Conservation (phyloP, 768 basidiomycete species). For the Russula sp. region DNA sequence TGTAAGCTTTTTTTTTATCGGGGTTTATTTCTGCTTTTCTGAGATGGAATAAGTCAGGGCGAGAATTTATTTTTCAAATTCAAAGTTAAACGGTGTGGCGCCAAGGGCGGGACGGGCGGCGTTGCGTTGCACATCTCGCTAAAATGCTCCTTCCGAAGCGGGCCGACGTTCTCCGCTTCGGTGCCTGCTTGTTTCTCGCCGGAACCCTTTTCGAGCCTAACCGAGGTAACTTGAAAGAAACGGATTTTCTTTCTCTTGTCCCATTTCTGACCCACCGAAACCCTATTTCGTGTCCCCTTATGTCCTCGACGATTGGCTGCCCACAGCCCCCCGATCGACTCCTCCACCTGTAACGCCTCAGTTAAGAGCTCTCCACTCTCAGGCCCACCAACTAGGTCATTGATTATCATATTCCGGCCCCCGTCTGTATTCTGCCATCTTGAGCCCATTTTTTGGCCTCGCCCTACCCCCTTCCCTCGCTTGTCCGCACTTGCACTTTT, state of each 20-base stretch:
- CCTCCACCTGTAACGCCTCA: not conserved
- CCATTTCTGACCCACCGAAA: conserved; percentile 3
- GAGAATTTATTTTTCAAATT: conserved; percentile 2
- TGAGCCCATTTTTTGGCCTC: conserved; percentile 6
- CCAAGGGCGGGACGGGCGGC: conserved; percentile 8
- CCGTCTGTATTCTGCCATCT: conserved; percentile 11
- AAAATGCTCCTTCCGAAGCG: conserved; percentile 15
- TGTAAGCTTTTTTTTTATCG: not conserved
- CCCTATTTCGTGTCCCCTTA: conserved; percentile 15
- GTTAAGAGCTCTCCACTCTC: not conserved
- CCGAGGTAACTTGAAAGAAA: conserved; percentile 15
- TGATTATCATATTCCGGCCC: conserved; percentile 12
- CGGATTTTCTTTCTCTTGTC: conserved; percentile 5
- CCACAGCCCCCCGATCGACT: conserved; percentile 8
- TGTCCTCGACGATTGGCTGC: conserved; percentile 1
- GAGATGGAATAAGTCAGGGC: not conserved
- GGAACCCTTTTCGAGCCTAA: conserved; percentile 9
- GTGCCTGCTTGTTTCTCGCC: conserved; percentile 17
- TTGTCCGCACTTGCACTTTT: conserved; percentile 1
- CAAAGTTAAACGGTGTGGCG: conserved; percentile 14
- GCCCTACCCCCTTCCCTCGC: conserved; percentile 2
- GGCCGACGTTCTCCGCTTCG: conserved; percentile 19
- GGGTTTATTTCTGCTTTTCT: not conserved
- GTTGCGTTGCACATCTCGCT: conserved; percentile 3
- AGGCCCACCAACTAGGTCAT: conserved; percentile 5